Percentiles rank a stretch among this genome's conserved stretches.
Conservation (phyloP, 106 monocot genomes). For the Posidonia australis region DNA sequence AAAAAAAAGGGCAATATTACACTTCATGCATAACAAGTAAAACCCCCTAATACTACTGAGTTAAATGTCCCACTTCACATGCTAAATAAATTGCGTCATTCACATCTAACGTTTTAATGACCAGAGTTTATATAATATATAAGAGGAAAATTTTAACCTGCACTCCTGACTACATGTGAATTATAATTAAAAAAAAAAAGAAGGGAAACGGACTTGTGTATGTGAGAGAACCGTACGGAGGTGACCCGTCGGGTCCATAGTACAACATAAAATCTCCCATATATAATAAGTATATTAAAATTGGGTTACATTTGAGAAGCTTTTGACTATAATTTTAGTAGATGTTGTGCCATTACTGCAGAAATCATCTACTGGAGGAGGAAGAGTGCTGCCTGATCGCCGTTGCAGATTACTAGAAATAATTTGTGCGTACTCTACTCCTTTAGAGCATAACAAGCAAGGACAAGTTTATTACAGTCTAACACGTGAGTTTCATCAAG, state of each 20-base stretch:
- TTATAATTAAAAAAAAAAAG: too few species aligned
- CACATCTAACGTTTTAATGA: neutral
- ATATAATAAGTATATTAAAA: too few species aligned
- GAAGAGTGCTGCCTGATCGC: constrained; percentile 44
- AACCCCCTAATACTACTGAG: neutral
- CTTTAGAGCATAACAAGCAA: constrained; percentile 13
- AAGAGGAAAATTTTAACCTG: too few species aligned
- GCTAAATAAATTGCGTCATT: neutral
- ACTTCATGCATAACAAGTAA: neutral
- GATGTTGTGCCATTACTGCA: constrained; percentile 11
- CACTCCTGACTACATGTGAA: too few species aligned
- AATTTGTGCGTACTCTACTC: constrained; percentile 58
- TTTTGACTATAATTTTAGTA: constrained; percentile 25
- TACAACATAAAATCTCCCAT: too few species aligned
- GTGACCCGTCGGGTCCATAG: too few species aligned
- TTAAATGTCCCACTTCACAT: neutral
- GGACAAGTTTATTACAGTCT: neutral
- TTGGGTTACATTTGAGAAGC: constrained; percentile 29
- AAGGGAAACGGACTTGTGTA: too few species aligned
- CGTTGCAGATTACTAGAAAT: constrained; percentile 38
- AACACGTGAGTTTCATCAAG: neutral
- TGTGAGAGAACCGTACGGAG: too few species aligned
- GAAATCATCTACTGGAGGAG: constrained; percentile 58
- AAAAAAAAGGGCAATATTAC: neutral
- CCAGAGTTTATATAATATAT: neutral